Evolutionary conservation across 139 green algal genomes (phyloP).

Genomic region (Coccomyxa sp.): DNA sequence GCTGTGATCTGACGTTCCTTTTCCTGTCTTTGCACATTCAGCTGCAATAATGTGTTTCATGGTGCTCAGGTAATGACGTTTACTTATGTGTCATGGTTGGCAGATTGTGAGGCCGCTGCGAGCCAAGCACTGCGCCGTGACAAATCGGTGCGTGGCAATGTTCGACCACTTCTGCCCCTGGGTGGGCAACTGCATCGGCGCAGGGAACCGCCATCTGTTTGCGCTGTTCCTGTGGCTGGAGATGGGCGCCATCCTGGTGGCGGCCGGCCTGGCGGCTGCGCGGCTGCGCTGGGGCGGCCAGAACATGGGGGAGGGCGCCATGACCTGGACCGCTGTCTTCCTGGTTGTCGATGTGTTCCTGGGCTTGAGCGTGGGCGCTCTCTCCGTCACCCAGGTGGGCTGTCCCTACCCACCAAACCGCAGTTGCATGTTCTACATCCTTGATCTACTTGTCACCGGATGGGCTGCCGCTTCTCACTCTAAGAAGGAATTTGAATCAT

Average conservation of each 20-base stretch:
- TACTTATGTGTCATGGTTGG: background rate
- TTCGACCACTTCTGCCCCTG: constrained; percentile 99
- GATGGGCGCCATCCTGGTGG: constrained; percentile 60
- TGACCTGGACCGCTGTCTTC: constrained; percentile 60
- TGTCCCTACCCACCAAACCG: background rate
- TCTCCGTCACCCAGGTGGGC: constrained; percentile 71
- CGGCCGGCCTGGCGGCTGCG: constrained; percentile 40
- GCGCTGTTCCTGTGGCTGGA: constrained; percentile 85
- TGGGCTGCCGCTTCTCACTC: background rate
- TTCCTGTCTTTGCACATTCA: no score
- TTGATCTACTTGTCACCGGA: background rate
- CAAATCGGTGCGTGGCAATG: constrained; percentile 79
- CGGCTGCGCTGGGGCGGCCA: constrained; percentile 23
- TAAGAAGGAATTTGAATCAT: background rate
- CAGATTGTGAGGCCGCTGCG: constrained; percentile 84
- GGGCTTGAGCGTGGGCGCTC: constrained; percentile 68
- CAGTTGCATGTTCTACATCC: background rate
- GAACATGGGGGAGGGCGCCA: constrained; percentile 7
- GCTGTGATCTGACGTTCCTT: no score
- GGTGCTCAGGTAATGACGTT: no score
- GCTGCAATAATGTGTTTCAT: no score
- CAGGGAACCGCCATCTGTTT: constrained; percentile 81
- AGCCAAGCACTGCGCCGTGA: constrained; percentile 87
- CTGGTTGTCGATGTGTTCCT: constrained; percentile 76
- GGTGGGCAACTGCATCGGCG: constrained; percentile 87